Conservation (phyloP, 495 filamentous ascomycete genomes). For the Penicillium pancosmium region DNA sequence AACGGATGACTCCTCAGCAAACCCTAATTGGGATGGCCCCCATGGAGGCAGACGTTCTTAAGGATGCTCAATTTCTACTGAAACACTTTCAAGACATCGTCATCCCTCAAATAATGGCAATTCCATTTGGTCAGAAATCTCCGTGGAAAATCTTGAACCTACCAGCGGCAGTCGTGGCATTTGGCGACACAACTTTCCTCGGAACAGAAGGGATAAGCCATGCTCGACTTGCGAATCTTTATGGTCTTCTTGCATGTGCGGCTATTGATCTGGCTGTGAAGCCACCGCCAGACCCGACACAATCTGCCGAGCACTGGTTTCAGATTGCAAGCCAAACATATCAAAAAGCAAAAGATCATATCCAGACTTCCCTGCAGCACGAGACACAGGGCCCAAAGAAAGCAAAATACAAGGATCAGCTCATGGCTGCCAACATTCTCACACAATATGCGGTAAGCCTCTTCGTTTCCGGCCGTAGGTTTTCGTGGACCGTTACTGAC, state of each 20-base stretch:
- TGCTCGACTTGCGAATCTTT: conserved; percentile 37
- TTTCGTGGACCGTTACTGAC: background rate
- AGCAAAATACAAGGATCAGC: conserved; percentile 45
- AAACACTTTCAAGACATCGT: conserved; percentile 39
- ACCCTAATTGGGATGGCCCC: conserved; percentile 13
- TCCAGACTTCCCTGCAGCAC: conserved; percentile 33
- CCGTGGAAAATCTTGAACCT: conserved; percentile 39
- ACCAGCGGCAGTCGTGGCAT: conserved; percentile 34
- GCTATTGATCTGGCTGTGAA: conserved; percentile 31
- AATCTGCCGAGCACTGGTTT: conserved; percentile 31
- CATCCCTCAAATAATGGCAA: conserved; percentile 36
- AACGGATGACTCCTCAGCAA: conserved; percentile 13
- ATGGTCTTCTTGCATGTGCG: conserved; percentile 34
- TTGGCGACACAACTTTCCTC: conserved; percentile 34
- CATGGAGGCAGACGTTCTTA: conserved; percentile 17
- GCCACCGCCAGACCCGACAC: conserved; percentile 9
- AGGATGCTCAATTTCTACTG: conserved; percentile 31
- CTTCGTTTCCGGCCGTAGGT: background rate
- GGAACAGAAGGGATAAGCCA: conserved; percentile 33
- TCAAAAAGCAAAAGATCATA: conserved; percentile 34
- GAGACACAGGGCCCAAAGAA: conserved; percentile 35
- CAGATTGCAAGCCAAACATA: conserved; percentile 29
- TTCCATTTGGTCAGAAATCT: conserved; percentile 35
- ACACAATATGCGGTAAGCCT: conserved; percentile 35
- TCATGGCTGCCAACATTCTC: conserved; percentile 40